These are phyloP conservation scores for Exophiala bonariae DNA, from an alignment of 2,329 filamentous ascomycete genomes.

Conservation along the genomic window DNA sequence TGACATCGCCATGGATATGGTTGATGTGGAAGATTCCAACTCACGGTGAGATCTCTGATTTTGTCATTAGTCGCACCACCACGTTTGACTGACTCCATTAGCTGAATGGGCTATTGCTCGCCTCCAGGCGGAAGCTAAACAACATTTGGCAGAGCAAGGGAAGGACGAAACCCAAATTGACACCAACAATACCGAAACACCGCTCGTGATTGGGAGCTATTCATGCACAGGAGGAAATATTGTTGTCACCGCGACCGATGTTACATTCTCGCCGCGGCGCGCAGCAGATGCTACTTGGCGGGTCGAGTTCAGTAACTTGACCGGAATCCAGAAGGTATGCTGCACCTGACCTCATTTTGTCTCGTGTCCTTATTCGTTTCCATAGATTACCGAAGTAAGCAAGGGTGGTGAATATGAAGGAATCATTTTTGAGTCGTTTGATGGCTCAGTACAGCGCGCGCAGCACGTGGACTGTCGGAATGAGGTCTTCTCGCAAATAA, in stretches of 20 bases:
- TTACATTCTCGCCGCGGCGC: constrained; percentile 3
- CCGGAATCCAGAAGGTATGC: constrained; percentile 1
- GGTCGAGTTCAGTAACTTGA: constrained; percentile 1
- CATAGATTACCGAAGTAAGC: neutral
- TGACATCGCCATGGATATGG: constrained; percentile 12
- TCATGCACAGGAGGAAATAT: constrained; percentile 5
- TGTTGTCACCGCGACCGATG: constrained; percentile 3
- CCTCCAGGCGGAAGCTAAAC: constrained; percentile 13
- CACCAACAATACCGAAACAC: neutral
- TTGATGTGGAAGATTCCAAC: constrained; percentile 17
- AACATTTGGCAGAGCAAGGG: neutral
- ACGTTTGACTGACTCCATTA: constrained; percentile 1
- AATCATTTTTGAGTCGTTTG: too few relatives aligned
- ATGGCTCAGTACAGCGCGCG: neutral
- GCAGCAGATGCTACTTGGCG: constrained; percentile 1
- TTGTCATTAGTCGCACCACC: neutral
- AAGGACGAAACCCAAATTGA: neutral
- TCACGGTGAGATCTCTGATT: constrained; percentile 10
- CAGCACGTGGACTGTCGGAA: constrained; percentile 3
- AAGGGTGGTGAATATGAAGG: neutral
- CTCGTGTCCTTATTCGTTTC: too few relatives aligned
- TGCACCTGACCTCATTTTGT: too few relatives aligned
- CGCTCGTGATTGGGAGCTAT: constrained; percentile 3
- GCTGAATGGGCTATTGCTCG: constrained; percentile 20
- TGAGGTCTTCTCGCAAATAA: constrained; percentile 16